Evolutionary conservation across 2,329 filamentous ascomycete genomes (phyloP), one percentile per base, ranked within the genome.

Genomic region (Fusarium sp.): DNA sequence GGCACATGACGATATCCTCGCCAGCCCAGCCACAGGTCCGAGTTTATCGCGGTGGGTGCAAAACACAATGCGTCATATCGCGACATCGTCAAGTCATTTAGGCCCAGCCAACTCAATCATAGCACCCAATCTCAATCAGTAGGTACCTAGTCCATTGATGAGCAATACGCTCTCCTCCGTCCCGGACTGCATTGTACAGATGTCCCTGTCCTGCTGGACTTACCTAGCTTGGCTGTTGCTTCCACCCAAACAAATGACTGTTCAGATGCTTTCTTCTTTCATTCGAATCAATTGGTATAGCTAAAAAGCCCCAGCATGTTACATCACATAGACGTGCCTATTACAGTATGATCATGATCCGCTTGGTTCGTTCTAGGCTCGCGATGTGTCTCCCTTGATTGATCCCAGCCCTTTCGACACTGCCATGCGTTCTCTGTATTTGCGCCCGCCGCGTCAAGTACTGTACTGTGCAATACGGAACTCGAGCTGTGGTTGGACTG

Each of bases 321-420:
- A 56, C 71, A 64, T 65, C 69, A 53, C 62, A 59, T 67, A 42
- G 56, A 58, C 56, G 49, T 60, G 47, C 27, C 65, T 38, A 52
- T 42, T 33, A 50, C 53, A 47, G 29, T 35, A 35, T 33, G 41
- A 46, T 17, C 33, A 54, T 31, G 29, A 50, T 54, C 35, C 52
- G 50, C 61, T 58, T 56, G 53, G 62, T 54, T 68, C 55, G 66
- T 69, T 56, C 71, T 44, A 74, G 71, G 58, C 65, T 70, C 46
- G 15, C 49, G 57, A 60, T 63, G 71, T 63, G 65, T 73, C 57
- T 76, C 63, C 62, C 53, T 61, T 45, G 56, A 52, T 42, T 58
- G 63, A 58, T 56, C 54, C 61, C 52, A 56, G 67, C 25, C 33
- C 58, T 57, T 54, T 65, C 46, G 46, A 66, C 47, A 45, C 55